Base-by-base conservation (phyloP, 2,329 filamentous ascomycete genomes). In the Emericellopsis cladophorae region DNA sequence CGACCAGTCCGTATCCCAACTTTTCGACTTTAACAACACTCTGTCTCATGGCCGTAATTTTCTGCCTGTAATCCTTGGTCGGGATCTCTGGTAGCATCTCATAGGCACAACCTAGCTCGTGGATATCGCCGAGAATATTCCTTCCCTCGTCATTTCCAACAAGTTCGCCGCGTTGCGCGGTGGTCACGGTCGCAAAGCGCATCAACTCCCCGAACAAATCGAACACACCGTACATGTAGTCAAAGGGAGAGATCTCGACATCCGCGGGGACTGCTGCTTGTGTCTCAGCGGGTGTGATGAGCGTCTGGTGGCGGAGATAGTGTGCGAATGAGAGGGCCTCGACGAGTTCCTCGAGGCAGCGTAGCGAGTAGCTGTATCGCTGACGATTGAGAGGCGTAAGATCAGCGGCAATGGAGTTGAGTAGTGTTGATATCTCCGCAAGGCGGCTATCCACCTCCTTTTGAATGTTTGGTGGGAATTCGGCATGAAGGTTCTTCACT, bases 171-270 rank as follows among this genome's bases (percentile, higher is more conserved):
- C 68, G 80, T 5, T 88, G 83, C 1, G 88, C 88, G 57, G 94
- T 84, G 22, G 80, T 79, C 6, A 89, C 89, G 39, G 95, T 92
- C 0, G 87, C 88, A 61, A 95, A 96, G 24, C 89, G 76, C 92
- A 98, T 98, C 67, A 96, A 71, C 65, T 98, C 92, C 32, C 92
- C 92, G 1, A 89, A 89, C 50, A 96, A 74, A 59, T 98, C 92
- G 54, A 95, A 95, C 3, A 98, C 64, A 8, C 90, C 92, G 46
- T 92, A 81, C 43, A 95, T 64, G 56, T 95, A 96, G 60, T 98
- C 92, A 42, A 90, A 78, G 22, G 79, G 71, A 2, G 84, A 86
- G 16, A 95, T 67, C 1, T 68, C 52, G 3, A 95, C 71, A 1
- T 68, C 70, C 0, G 63, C 46, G 0, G 66, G 67, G 7, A 79